A percentile compares a stretch with the other conserved stretches of the same genome.
Evolutionary conservation across 139 green algal genomes (phyloP).

Genomic region (Trebouxia sp.): DNA sequence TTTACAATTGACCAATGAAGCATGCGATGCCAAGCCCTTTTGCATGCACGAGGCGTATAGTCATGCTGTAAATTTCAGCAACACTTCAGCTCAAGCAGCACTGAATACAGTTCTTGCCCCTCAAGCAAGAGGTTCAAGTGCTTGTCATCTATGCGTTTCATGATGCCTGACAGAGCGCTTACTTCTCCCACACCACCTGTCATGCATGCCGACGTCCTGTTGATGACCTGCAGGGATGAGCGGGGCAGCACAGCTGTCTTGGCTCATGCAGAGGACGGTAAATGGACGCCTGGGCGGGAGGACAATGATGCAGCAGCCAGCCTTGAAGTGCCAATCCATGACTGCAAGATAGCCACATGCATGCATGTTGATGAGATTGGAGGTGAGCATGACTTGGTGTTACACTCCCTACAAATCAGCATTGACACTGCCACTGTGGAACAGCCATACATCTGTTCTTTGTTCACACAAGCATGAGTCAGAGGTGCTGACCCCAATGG

Average conservation of each 20-base stretch:
- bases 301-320: slow-evolving; percentile 52
- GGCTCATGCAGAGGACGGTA: background rate
- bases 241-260: slow-evolving; percentile 33
- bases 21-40: no score
- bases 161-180: background rate
- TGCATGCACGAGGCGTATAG: background rate
- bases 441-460: background rate
- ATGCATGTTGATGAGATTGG: slow-evolving; percentile 41
- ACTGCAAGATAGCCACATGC: slow-evolving; percentile 32
- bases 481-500: background rate
- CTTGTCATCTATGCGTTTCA: background rate
- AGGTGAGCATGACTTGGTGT: background rate
- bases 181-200: background rate
- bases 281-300: slow-evolving; percentile 27
- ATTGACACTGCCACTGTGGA: background rate
- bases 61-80: background rate
- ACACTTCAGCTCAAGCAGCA: background rate
- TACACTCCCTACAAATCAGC: background rate
- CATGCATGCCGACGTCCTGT: background rate
- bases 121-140: background rate
- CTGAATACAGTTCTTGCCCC: background rate
- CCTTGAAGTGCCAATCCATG: slow-evolving; percentile 41
- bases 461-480: background rate
- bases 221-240: slow-evolving; percentile 50
- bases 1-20: no score